Conservation (phyloP, 495 filamentous ascomycete genomes). For the Tetracladium marchalianum region DNA sequence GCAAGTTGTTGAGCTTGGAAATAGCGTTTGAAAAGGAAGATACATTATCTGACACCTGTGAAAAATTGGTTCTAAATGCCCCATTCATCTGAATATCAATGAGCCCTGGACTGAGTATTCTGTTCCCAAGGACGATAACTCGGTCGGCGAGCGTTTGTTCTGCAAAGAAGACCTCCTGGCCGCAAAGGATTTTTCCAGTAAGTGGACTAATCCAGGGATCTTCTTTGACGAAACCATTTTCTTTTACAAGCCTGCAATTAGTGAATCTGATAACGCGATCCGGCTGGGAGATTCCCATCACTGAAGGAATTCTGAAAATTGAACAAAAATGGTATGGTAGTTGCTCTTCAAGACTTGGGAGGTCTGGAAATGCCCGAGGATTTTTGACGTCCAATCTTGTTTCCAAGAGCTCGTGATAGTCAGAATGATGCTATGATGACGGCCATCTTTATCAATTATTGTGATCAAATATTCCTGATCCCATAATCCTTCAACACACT, state of each 20-base stretch:
- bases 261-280: too few relatives aligned
- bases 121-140: slow-evolving; percentile 57
- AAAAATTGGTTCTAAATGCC: slow-evolving; percentile 75
- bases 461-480: too few relatives aligned
- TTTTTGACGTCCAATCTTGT: too few relatives aligned
- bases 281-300: too few relatives aligned
- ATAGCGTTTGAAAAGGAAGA: slow-evolving; percentile 55
- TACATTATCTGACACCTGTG: slow-evolving; percentile 48
- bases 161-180: slow-evolving; percentile 65
- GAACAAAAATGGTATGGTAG: too few relatives aligned
- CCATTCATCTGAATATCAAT: slow-evolving; percentile 80
- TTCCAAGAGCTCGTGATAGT: too few relatives aligned
- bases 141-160: slow-evolving; percentile 43
- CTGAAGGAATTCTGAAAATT: too few relatives aligned
- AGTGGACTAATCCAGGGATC: slow-evolving; percentile 68
- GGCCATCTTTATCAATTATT: too few relatives aligned
- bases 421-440: too few relatives aligned
- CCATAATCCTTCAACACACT: too few relatives aligned
- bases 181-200: slow-evolving; percentile 62
- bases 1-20: slow-evolving; percentile 48
- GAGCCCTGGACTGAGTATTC: slow-evolving; percentile 69
- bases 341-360: too few relatives aligned
- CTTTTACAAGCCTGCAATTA: background rate
- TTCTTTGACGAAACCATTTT: slow-evolving; percentile 46
- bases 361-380: too few relatives aligned